Base-by-base conservation (phyloP, 129 eudicot species). In the Logfia minima region DNA sequence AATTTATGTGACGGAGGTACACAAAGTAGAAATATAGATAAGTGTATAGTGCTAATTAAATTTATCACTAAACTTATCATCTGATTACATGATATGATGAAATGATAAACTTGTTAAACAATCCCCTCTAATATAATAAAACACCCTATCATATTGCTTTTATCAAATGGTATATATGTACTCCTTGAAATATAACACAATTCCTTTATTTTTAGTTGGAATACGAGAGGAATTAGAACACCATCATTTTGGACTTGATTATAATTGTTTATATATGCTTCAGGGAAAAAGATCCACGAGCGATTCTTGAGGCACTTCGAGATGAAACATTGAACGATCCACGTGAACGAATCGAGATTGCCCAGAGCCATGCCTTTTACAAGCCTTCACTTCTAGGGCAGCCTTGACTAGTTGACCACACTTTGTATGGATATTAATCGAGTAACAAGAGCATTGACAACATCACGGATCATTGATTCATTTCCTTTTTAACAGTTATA, bases 311-410 rank as follows among this genome's bases (percentile, higher is more conserved):
- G 78, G 92, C 96, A 43, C 70, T 90, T 60, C 72, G 96, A 80
- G 96, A 90, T 73, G 96, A 90, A 73, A 88, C 76, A 45, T 72
- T 88, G 80, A 88, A 90, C 62, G 96, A 90, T 82, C 96, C 96
- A 11, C 87, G 96, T 3, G 96, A 90, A 65, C 86, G 96, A 35
- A 90, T 90, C 14, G 96, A 90, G 88, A 90, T 90, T 31, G 96
- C 96, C 22, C 96, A 88, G 58, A 85, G 84, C 70, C 96, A 88
- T 82, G 90, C 92, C 9, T 85, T 90, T 81, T 90, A 84, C 53
- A 90, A 81, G 83, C 96, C 96, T 28, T 90, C 96, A 32, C 90
- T 90, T 67, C 96, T 90, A 19, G 90, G 96, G 59, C 85, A 85
- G 87, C 86, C 88, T 18, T 84, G 79, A 83, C 21, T n/a, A 2